Conservation (phyloP, 2,329 filamentous ascomycete genomes). For the Pyrenophora graminea region DNA sequence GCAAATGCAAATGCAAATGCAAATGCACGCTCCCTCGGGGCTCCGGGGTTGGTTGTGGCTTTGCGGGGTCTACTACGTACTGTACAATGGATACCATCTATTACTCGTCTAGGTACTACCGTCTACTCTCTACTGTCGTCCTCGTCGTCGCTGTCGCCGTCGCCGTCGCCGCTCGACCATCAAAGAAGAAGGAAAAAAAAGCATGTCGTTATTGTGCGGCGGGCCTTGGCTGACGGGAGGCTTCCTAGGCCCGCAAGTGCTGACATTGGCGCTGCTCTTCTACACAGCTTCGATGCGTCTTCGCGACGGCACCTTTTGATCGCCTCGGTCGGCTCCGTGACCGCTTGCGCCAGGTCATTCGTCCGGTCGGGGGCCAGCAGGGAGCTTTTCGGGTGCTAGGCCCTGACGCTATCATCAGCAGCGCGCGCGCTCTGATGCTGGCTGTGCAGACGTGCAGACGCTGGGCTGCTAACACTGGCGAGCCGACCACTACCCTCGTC, state of each 20-base stretch:
- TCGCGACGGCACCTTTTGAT: conserved; percentile 28
- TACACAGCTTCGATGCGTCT: conserved; percentile 45
- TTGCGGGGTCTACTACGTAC: conserved; percentile 20
- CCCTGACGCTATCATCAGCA: conserved; percentile 39
- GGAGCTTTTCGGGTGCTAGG: conserved; percentile 20
- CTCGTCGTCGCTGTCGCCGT: no score
- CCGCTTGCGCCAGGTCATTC: conserved; percentile 27
- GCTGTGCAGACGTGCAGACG: conserved; percentile 21
- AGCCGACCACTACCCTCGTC: no score
- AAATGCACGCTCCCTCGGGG: conserved; percentile 2
- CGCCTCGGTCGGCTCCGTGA: conserved; percentile 43
- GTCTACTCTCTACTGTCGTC: no score
- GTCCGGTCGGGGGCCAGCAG: conserved; percentile 3
- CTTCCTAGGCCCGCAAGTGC: conserved; percentile 33
- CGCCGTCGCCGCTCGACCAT: no score
- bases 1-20: background rate
- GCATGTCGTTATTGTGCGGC: conserved; percentile 14
- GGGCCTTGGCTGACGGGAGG: conserved; percentile 24
- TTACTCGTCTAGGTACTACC: no score
- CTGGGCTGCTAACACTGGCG: no score
- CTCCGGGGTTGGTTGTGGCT: conserved; percentile 6
- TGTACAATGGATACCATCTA: no score
- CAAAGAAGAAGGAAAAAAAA: background rate
- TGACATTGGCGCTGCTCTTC: conserved; percentile 27
- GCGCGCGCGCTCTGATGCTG: conserved; percentile 26